phyloP scores from a whole-genome alignment of 306 rosid species.

The Carpinus viminea region DNA sequence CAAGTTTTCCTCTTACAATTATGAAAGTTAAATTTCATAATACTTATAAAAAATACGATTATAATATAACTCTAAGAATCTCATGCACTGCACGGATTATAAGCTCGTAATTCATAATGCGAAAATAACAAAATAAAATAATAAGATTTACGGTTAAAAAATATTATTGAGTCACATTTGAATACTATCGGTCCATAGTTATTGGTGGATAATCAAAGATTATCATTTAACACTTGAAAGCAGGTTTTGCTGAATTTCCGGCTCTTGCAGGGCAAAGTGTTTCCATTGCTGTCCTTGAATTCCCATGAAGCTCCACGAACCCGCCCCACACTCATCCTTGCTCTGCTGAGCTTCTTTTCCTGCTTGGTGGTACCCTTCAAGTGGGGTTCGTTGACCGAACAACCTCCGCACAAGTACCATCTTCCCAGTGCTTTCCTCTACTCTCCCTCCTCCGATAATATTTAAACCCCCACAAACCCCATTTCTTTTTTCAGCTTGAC shows the following conservation, averaged over 20 bases:
- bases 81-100: too few relatives aligned
- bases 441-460: conserved; percentile 20
- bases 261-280: conserved; percentile 62
- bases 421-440: not conserved
- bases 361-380: conserved; percentile 36
- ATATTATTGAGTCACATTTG: too few relatives aligned
- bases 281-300: conserved; percentile 48
- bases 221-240: too few relatives aligned
- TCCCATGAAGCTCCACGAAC: conserved; percentile 33
- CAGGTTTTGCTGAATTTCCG: conserved; percentile 41
- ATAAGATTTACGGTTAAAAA: too few relatives aligned
- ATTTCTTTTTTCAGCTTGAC: conserved; percentile 66
- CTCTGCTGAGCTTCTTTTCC: conserved; percentile 47
- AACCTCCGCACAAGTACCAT: conserved; percentile 40
- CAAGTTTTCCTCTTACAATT: too few relatives aligned
- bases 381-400: conserved; percentile 65
- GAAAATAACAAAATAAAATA: too few relatives aligned
- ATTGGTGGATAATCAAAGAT: too few relatives aligned
- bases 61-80: too few relatives aligned
- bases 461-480: conserved; percentile 35
- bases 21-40: too few relatives aligned
- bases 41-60: too few relatives aligned
- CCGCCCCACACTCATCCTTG: conserved; percentile 66
- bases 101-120: too few relatives aligned
- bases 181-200: too few relatives aligned